A percentile compares a stretch with the other conserved stretches of the same genome.
These are phyloP conservation scores for Fusarium euwallaceae DNA, from an alignment of 2,329 filamentous ascomycete species.

Conservation along the genomic window DNA sequence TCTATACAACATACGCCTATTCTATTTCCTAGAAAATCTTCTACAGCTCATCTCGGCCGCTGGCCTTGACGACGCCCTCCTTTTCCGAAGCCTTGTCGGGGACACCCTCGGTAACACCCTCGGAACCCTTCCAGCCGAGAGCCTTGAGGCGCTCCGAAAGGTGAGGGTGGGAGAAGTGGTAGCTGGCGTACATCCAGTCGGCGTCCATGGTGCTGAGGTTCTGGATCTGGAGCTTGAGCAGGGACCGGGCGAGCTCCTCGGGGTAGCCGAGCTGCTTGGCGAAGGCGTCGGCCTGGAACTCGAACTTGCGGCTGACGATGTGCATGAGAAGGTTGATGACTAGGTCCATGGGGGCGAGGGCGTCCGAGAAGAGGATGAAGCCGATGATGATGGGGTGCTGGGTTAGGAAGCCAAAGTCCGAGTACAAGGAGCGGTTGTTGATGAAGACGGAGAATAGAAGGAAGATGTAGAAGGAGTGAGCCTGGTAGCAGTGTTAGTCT, in stretches of 20 bases:
- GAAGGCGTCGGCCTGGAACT: slow-evolving; percentile 96
- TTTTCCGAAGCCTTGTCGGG: slow-evolving; percentile 56
- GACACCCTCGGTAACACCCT: slow-evolving; percentile 56
- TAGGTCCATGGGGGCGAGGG: slow-evolving; percentile 94
- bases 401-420: slow-evolving; percentile 87
- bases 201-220: slow-evolving; percentile 99
- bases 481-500: slow-evolving; percentile 62
- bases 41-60: slow-evolving; percentile 80
- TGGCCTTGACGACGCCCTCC: slow-evolving; percentile 72
- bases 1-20: slow-evolving; percentile 12
- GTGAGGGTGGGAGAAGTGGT: slow-evolving; percentile 98
- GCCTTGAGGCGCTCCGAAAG: slow-evolving; percentile 93
- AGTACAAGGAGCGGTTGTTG: slow-evolving; percentile 92
- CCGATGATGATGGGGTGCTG: slow-evolving; percentile 94
- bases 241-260: slow-evolving; percentile 83
- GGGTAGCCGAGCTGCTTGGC: slow-evolving; percentile 87
- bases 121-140: slow-evolving; percentile 82
- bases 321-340: slow-evolving; percentile 97
- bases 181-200: slow-evolving; percentile 97
- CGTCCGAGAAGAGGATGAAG: slow-evolving; percentile 97
- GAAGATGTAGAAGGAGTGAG: slow-evolving; percentile 97
- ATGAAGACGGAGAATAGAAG: slow-evolving; percentile 97
- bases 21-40: slow-evolving; percentile 48
- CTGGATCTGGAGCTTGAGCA: slow-evolving; percentile 98
- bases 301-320: slow-evolving; percentile 91